phyloP scores from a whole-genome alignment of 805 yeast species.

The Limtongozyma cylindracea region DNA sequence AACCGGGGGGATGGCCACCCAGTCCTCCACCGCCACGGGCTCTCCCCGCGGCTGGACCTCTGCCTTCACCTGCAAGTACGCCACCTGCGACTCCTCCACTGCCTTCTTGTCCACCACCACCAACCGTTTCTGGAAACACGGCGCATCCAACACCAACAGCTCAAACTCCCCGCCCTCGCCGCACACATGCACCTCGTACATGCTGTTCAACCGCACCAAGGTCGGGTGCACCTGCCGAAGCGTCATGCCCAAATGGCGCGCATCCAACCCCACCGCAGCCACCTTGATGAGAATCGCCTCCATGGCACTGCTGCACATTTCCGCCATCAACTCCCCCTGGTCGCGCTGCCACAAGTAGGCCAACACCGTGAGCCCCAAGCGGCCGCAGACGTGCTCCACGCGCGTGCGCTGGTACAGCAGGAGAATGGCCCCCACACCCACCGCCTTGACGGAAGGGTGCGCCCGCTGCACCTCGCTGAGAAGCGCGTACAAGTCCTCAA shows the following conservation, averaged over 20 bases:
- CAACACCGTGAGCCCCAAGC: slow-evolving; percentile 42
- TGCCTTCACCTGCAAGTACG: slow-evolving; percentile 32
- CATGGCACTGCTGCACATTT: slow-evolving; percentile 39
- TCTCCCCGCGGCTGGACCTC: slow-evolving; percentile 14
- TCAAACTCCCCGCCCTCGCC: slow-evolving; percentile 99
- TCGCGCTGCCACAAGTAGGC: slow-evolving; percentile 81
- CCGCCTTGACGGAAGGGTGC: slow-evolving; percentile 61
- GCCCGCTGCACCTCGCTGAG: slow-evolving; percentile 16
- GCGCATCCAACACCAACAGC: slow-evolving; percentile 75
- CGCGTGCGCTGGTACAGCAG: slow-evolving; percentile 90
- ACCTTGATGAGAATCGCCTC: slow-evolving; percentile 83
- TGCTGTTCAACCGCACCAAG: slow-evolving; percentile 25
- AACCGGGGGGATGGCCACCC: slow-evolving; percentile 9
- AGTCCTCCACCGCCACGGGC: slow-evolving; percentile 1
- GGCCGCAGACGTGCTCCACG: slow-evolving; percentile 72
- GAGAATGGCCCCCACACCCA: slow-evolving; percentile 86
- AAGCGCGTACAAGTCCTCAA: slow-evolving; percentile 51
- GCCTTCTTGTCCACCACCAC: slow-evolving; percentile 13
- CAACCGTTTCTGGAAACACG: slow-evolving; percentile 36
- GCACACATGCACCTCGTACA: slow-evolving; percentile 75
- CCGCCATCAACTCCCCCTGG: slow-evolving; percentile 56
- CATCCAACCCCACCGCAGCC: slow-evolving; percentile 69
- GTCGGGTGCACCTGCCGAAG: slow-evolving; percentile 35
- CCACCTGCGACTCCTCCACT: slow-evolving; percentile 35
- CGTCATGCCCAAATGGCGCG: slow-evolving; percentile 40